phyloP scores from a whole-genome alignment of 2,329 filamentous ascomycete genomes.

The Colletotrichum camelliae region DNA sequence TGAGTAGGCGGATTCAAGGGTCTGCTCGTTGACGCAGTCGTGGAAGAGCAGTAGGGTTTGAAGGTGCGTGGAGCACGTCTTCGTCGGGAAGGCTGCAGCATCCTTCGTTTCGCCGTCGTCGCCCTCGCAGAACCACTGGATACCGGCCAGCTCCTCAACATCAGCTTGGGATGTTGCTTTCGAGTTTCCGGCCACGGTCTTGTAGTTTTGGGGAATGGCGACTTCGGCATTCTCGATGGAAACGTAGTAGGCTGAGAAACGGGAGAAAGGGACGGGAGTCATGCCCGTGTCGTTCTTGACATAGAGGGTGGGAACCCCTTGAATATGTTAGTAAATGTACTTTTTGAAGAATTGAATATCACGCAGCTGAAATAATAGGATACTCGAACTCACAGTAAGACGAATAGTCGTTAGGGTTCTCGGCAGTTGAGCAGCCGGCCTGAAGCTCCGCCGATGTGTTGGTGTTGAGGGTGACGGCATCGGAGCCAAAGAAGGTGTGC shows the following conservation, averaged over 20 bases:
- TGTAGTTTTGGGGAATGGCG: conserved; percentile 47
- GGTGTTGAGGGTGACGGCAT: conserved; percentile 33
- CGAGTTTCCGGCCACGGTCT: conserved; percentile 45
- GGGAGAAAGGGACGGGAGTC: conserved; percentile 35
- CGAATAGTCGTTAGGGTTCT: conserved; percentile 53
- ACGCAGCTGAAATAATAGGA: accelerated
- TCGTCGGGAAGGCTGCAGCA: conserved; percentile 31
- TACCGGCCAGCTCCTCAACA: conserved; percentile 21
- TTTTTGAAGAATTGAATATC: accelerated
- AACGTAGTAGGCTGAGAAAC: conserved; percentile 53
- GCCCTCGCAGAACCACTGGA: conserved; percentile 36
- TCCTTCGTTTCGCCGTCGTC: conserved; percentile 26
- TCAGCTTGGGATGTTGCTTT: conserved; percentile 31
- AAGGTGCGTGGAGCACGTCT: conserved; percentile 31
- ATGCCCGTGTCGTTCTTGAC: conserved; percentile 36
- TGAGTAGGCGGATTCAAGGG: conserved; percentile 26
- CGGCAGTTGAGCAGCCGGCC: conserved; percentile 45
- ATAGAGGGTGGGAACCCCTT: conserved; percentile 45
- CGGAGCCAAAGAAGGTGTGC: conserved; percentile 41
- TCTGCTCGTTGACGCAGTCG: conserved; percentile 28
- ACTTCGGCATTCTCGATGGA: conserved; percentile 45
- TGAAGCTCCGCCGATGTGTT: conserved; percentile 36
- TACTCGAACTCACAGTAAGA: conserved; percentile 40
- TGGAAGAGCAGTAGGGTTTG: conserved; percentile 29
- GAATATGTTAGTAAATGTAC: neutral